A percentile compares a stretch with the other conserved stretches of the same genome.
Evolutionary conservation across 768 basidiomycete genomes (phyloP).

Genomic region (Tricholoma sp.): DNA sequence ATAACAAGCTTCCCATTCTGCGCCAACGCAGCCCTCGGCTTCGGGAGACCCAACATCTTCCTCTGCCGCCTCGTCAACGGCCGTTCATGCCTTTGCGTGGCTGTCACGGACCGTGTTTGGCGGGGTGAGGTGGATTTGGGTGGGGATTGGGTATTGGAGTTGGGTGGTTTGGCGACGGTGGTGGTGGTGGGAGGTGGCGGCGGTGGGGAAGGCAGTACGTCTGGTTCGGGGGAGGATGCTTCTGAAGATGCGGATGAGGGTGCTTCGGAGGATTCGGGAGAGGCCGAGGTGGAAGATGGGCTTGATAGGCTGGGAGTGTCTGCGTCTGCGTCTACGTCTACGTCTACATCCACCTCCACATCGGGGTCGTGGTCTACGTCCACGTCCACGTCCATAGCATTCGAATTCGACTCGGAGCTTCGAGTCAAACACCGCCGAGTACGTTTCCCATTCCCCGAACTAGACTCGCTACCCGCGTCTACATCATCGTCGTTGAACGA

Average conservation of each 20-base stretch:
- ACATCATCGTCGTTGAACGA: not conserved
- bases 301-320: conserved; percentile 8
- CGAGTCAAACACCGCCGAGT: not conserved
- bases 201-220: not conserved
- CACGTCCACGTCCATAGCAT: conserved; percentile 14
- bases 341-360: conserved; percentile 13
- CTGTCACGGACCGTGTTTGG: conserved; percentile 1
- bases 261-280: conserved; percentile 3
- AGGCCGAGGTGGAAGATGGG: conserved; percentile 12
- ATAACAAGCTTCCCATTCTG: conserved; percentile 61
- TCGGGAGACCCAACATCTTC: conserved; percentile 65
- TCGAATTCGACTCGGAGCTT: not conserved
- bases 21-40: conserved; percentile 36
- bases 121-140: not conserved
- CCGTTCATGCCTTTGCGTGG: conserved; percentile 19
- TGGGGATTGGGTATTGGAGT: too few relatives aligned
- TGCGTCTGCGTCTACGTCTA: conserved; percentile 1
- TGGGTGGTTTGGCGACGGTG: too few relatives aligned
- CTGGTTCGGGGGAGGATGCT: conserved; percentile 21
- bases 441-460: conserved; percentile 1
- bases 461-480: not conserved
- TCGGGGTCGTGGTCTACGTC: too few relatives aligned
- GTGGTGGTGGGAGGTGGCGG: not conserved
- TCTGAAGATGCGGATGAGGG: conserved; percentile 24
- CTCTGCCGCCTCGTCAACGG: conserved; percentile 62